Percentiles rank a stretch among this genome's conserved stretches.
These are phyloP conservation scores for Hapsidospora chrysogenum DNA, from an alignment of 495 filamentous ascomycete genomes.

Conservation along the genomic window DNA sequence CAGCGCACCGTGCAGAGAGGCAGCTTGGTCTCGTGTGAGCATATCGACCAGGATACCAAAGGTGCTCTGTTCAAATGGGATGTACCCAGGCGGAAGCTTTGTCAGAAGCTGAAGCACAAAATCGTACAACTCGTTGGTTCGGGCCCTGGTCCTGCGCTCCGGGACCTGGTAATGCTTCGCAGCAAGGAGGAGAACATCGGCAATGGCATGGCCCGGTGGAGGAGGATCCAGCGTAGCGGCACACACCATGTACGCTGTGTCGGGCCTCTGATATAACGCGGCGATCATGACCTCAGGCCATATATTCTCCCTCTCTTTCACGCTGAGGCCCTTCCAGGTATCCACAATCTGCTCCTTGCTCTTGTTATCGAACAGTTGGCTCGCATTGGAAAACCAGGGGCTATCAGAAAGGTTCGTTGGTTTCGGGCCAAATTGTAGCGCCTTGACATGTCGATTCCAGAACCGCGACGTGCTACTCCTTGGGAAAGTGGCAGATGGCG, in stretches of 20 bases:
- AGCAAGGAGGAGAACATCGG: neutral
- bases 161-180: neutral
- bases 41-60: neutral
- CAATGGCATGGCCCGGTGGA: conserved; percentile 1
- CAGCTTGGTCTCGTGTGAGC: neutral
- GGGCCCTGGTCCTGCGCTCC: neutral
- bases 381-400: neutral
- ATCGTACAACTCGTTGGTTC: conserved; percentile 1
- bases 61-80: neutral
- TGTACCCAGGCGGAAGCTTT: neutral
- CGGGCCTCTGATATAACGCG: neutral
- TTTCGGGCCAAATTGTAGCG: too few species aligned
- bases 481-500: too few species aligned
- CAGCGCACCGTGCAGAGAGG: neutral
- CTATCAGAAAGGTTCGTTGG: too few species aligned
- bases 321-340: neutral
- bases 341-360: neutral
- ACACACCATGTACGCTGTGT: neutral
- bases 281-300: neutral
- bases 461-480: too few species aligned
- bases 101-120: neutral
- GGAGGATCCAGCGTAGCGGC: neutral
- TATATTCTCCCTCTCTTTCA: neutral
- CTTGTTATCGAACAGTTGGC: neutral
- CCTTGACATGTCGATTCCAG: too few species aligned